Evolutionary conservation across 208 protist species (phyloP), one percentile per base, ranked within the genome.

Genomic region (Angomonas desouzai): DNA sequence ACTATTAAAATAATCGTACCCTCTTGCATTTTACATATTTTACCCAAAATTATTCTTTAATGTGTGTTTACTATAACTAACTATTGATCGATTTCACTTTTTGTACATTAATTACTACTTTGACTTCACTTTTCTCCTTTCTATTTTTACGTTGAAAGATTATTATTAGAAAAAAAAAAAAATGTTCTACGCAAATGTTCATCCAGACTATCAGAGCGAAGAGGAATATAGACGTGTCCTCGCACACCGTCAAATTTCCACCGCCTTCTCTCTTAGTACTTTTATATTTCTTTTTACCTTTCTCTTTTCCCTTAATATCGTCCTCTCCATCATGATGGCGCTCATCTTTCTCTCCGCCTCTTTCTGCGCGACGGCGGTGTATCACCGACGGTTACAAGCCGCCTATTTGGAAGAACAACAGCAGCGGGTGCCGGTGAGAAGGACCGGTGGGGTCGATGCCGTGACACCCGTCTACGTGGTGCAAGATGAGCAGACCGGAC

Each of bases 221-320:
- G 20, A 51, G 18, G 45, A 51, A 9, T 13, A 13, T 4, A 13
- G 10, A 3, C 10, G 45, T 23, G 20, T 27, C 9, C 45, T 51
- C 4, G 45, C 45, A 3, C 10, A 23, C 10, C 45, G 45, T 27
- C 10, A 51, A 16, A 51, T 51, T 4, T 13, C 45, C 10, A 23
- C 45, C 18, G 10, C 18, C 45, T 51, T 51, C n/a, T 51, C 45
- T 4, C 18, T 51, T 51, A 51, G 45, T 51, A 23, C n/a, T 27
- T 51, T 51, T 51, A 51, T 51, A 9, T 51, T 51, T 23, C n/a
- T 51, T 16, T 51, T 51, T 51, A 51, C n/a, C 6, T 27, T 51
- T 27, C 45, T 51, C 45, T 51, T 51, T 23, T 22, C 18, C 18
- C 3, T 13, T 6, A 51, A 51, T 23, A 22, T 51, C 20, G 3